Evolutionary conservation across 2,329 filamentous ascomycete species (phyloP).

Genomic region (Neoarthrinium moseri): DNA sequence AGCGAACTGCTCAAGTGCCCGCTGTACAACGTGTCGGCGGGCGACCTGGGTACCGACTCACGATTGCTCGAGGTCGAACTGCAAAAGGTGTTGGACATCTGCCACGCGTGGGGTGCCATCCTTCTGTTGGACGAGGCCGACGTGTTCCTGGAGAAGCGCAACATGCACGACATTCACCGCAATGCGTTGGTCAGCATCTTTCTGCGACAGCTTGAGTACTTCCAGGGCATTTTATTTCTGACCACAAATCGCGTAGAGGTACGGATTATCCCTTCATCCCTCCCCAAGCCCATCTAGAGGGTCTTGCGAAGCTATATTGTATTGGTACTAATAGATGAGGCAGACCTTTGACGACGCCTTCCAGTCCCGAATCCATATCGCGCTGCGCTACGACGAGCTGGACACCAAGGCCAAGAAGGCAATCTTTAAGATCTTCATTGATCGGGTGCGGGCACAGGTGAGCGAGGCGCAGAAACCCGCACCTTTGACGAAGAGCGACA

Average conservation of each 20-base stretch:
- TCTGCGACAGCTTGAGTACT: slow-evolving; percentile 83
- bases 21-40: slow-evolving; percentile 79
- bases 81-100: slow-evolving; percentile 82
- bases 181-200: slow-evolving; percentile 88
- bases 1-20: slow-evolving; percentile 80
- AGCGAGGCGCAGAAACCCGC: slow-evolving; percentile 55
- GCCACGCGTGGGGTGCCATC: slow-evolving; percentile 82
- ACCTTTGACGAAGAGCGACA: no score
- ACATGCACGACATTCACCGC: slow-evolving; percentile 79
- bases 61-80: slow-evolving; percentile 72
- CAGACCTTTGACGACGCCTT: slow-evolving; percentile 88
- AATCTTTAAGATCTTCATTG: slow-evolving; percentile 84
- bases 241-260: slow-evolving; percentile 83
- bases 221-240: slow-evolving; percentile 85
- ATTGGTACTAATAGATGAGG: slow-evolving; percentile 9
- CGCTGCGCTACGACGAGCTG: slow-evolving; percentile 76
- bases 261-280: slow-evolving; percentile 16
- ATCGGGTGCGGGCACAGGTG: slow-evolving; percentile 68
- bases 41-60: slow-evolving; percentile 78
- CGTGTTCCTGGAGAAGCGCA: slow-evolving; percentile 79
- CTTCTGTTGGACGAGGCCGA: slow-evolving; percentile 84
- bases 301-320: background rate
- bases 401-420: slow-evolving; percentile 69
- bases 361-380: slow-evolving; percentile 83
- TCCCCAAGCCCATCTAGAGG: no score